A percentile compares a stretch with the other conserved stretches of the same genome.
These are phyloP conservation scores for Carallia pectinifolia DNA, from an alignment of 345 rosid genomes.

Conservation along the genomic window DNA sequence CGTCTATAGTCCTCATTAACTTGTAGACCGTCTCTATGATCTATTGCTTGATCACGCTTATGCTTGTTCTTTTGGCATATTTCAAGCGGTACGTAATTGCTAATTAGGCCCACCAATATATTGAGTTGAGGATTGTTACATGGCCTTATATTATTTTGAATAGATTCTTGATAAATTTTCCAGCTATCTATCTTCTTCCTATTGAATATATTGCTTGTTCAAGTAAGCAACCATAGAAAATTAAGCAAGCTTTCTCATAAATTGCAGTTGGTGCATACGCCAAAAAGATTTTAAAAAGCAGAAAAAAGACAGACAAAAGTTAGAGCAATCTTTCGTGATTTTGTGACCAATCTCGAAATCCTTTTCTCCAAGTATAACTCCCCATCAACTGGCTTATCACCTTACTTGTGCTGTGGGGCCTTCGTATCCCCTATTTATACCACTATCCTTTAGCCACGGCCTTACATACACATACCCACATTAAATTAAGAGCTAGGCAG, in stretches of 20 bases:
- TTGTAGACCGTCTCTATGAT: no score
- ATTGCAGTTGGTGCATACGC: not conserved
- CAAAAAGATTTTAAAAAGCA: not conserved
- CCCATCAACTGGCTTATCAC: constrained; percentile 41
- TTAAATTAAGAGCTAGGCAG: not conserved
- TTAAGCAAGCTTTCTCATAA: constrained; percentile 10
- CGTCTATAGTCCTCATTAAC: no score
- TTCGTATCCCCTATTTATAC: constrained; percentile 40
- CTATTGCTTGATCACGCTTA: constrained; percentile 17
- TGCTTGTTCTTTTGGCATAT: not conserved
- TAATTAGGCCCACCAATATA: not conserved
- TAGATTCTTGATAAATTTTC: no score
- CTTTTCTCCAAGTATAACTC: constrained; percentile 39
- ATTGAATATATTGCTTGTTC: constrained; percentile 9
- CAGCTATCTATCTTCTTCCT: no score
- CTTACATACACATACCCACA: constrained; percentile 8
- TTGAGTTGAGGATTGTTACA: no score
- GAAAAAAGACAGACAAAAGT: not conserved
- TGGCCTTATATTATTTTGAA: no score
- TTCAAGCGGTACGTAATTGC: not conserved
- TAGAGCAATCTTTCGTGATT: constrained; percentile 13
- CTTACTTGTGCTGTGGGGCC: constrained; percentile 27
- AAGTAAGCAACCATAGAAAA: constrained; percentile 15
- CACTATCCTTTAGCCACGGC: constrained; percentile 15
- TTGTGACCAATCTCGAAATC: constrained; percentile 7